Conservation (phyloP, 2,329 filamentous ascomycete species). For the Xylaria sp. region DNA sequence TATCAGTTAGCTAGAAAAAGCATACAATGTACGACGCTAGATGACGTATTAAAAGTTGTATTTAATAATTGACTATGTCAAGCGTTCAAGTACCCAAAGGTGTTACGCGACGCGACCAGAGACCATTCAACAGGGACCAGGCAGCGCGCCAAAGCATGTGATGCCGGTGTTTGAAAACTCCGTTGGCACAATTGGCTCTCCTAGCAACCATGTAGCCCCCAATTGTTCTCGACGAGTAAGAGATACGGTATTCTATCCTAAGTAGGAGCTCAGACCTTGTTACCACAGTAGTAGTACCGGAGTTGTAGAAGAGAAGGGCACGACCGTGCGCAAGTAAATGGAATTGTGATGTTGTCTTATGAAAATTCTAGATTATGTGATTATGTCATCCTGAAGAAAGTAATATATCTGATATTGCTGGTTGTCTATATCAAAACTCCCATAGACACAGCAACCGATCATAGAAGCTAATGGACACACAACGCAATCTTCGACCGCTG, state of each 20-base stretch:
- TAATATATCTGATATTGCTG: background rate
- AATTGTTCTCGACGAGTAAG: background rate
- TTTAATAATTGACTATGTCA: background rate
- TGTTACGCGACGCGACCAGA: conserved; percentile 23
- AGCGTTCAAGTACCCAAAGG: background rate
- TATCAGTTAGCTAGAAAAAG: too few species aligned
- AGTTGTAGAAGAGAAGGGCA: background rate
- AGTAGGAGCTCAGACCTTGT: background rate
- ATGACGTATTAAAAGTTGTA: too few species aligned
- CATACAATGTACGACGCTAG: too few species aligned
- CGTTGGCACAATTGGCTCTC: background rate
- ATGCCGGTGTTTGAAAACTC: background rate
- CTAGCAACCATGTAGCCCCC: background rate
- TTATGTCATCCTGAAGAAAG: too few species aligned
- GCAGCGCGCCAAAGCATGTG: conserved; percentile 8
- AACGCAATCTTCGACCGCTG: conserved; percentile 52
- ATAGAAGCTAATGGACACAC: conserved; percentile 82
- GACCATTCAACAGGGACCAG: conserved; percentile 12
- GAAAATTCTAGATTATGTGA: background rate
- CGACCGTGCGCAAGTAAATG: background rate
- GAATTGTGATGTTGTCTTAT: background rate
- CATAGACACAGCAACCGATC: conserved; percentile 77
- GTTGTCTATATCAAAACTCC: conserved; percentile 51
- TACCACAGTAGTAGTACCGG: background rate
- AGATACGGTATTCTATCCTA: background rate